These are phyloP conservation scores for Xylaria multiplex DNA, from an alignment of 2,329 filamentous ascomycete genomes.

Conservation along the genomic window DNA sequence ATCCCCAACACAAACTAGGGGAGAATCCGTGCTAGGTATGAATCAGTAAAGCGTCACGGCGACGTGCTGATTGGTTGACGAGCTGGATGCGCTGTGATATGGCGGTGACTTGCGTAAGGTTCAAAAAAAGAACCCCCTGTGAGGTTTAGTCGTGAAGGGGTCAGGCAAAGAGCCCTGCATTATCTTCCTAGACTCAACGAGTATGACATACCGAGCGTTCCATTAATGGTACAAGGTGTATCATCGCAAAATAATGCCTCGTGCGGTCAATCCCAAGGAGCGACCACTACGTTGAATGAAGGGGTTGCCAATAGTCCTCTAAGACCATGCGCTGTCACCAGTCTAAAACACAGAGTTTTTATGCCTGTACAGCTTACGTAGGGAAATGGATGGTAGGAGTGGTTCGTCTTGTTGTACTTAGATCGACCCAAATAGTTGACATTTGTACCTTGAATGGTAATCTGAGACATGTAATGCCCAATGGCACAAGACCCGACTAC, in stretches of 20 bases:
- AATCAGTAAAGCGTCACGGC: slow-evolving; percentile 9
- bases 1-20: not conserved
- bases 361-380: slow-evolving; percentile 7
- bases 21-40: not conserved
- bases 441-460: slow-evolving; percentile 7
- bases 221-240: not conserved
- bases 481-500: not conserved
- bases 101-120: slow-evolving; percentile 5
- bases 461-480: not conserved
- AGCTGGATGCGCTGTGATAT: slow-evolving; percentile 9
- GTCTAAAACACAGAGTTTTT: not conserved
- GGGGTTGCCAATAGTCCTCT: not conserved
- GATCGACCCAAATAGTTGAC: not conserved
- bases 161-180: not conserved
- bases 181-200: not conserved
- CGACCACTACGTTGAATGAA: slow-evolving; percentile 1
- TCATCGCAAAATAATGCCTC: not conserved
- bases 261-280: not conserved
- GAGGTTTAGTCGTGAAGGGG: not conserved
- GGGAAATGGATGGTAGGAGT: slow-evolving; percentile 2
- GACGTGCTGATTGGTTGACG: slow-evolving; percentile 16
- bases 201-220: not conserved
- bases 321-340: not conserved
- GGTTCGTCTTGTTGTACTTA: slow-evolving; percentile 7
- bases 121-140: not conserved